Percentiles rank a stretch among this genome's conserved stretches.
Evolutionary conservation across 2,329 filamentous ascomycete species (phyloP).

Genomic region (Ophiostoma triangulosporum): DNA sequence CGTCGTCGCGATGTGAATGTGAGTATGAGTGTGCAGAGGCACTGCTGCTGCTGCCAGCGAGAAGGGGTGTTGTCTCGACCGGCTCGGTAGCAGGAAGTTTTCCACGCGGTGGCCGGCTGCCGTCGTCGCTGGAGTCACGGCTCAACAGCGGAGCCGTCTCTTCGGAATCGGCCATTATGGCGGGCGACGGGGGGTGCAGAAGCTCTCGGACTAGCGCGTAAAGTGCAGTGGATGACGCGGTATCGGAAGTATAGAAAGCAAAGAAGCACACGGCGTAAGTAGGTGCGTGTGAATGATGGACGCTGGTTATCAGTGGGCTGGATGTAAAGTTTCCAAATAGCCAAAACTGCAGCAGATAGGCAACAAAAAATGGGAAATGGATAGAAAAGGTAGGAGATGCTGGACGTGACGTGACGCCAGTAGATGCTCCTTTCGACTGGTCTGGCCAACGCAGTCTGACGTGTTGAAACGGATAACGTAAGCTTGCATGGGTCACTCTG

Average conservation of each 20-base stretch:
- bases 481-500: not conserved
- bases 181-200: not conserved
- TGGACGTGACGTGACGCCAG: not conserved
- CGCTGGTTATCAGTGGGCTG: too few relatives aligned
- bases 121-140: slow-evolving; percentile 9
- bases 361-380: not conserved
- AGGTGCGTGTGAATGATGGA: too few relatives aligned
- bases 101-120: not conserved
- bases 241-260: not conserved
- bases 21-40: not conserved
- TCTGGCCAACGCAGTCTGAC: too few relatives aligned
- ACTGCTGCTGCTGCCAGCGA: slow-evolving; percentile 20
- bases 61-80: slow-evolving; percentile 39
- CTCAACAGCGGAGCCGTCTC: slow-evolving; percentile 32
- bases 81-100: slow-evolving; percentile 4
- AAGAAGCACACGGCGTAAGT: not conserved
- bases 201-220: not conserved
- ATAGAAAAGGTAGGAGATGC: not conserved
- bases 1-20: not conserved
- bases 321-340: too few relatives aligned
- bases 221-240: not conserved
- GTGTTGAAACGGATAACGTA: not conserved
- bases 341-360: too few relatives aligned
- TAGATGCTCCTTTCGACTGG: too few relatives aligned
- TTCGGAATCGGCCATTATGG: slow-evolving; percentile 27